phyloP scores from a whole-genome alignment of 208 protist species.

The Leishmania turanica region DNA sequence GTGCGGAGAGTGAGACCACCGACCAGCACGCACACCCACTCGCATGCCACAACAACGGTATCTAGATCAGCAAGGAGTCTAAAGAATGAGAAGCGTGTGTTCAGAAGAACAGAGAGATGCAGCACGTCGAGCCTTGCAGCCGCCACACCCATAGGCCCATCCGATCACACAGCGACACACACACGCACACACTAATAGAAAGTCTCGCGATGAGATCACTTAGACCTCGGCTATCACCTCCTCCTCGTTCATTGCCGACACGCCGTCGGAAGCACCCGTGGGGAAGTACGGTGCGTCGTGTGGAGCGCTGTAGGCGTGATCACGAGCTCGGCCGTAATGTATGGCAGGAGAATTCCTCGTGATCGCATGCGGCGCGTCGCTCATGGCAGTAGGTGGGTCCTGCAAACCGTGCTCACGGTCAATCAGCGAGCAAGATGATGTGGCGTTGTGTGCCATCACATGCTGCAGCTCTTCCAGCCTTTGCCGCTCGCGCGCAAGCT shows the following conservation, averaged over 20 bases:
- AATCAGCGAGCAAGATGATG: neutral
- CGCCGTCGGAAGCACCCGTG: neutral
- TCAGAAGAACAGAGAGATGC: neutral
- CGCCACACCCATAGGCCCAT: neutral
- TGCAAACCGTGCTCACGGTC: neutral
- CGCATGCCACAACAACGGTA: neutral
- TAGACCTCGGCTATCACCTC: neutral
- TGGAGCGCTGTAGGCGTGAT: neutral
- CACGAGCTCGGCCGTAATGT: neutral
- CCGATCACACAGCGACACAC: neutral
- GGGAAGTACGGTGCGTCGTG: neutral
- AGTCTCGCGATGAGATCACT: neutral
- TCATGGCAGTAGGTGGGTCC: neutral
- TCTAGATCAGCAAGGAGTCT: neutral
- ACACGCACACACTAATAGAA: neutral
- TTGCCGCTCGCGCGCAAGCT: slow-evolving; percentile 35
- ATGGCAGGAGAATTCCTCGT: neutral
- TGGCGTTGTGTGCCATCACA: slow-evolving; percentile 11
- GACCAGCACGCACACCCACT: neutral
- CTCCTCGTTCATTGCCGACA: slow-evolving; percentile 2
- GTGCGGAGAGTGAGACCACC: neutral
- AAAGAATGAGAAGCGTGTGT: neutral
- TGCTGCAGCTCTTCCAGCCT: slow-evolving; percentile 36
- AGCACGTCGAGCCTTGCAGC: neutral
- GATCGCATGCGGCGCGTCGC: neutral